Evolutionary conservation across 164 flowering plant genomes (phyloP), one percentile per base, ranked within the genome.

Genomic region (Protea cynaroides): DNA sequence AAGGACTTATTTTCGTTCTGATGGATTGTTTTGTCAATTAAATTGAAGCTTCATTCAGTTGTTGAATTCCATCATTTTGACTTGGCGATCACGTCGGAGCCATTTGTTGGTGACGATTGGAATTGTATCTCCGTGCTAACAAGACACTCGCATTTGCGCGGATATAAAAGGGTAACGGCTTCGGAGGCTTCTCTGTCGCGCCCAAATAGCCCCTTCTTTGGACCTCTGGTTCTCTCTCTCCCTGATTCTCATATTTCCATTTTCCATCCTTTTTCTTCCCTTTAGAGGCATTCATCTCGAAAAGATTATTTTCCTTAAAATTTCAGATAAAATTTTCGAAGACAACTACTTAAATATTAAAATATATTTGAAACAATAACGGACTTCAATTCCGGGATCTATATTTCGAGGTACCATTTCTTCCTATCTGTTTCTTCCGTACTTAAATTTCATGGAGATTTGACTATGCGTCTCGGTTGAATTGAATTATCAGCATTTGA

Each of bases 111-210:
- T n/a, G 17, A 47, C 6, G 18, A 12, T 47, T 47, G 5, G 52
- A 14, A 12, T 47, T 14, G n/a, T 17, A 19, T 7, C 13, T 17
- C 52, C 25, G n/a, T n/a, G 19, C 47, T 24, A 22, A 19, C 25
- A 22, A 15, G 24, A 22, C 47, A 51, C 55, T 63, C 63, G 43
- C 71, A 25, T 22, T 62, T 62, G 43, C 47, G 64, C 40, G 66
- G 66, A 64, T 38, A 40, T 38, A 37, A 55, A 64, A 64, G 6
- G 12, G 38, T 34, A n/a, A n/a, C n/a, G 19, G 13, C 24, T n/a
- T n/a, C n/a, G n/a, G n/a, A 22, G 40, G 74, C 77, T 50, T 68
- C 68, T 55, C 68, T 65, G 65, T 71, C 74, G 74, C 73, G 74
- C 76, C 47, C 73, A 63, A 68, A 38, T 67, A 74, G 74, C 71